phyloP scores from a whole-genome alignment of 1,284 basidiomycete species.

The Erythrobasidium hasegawianum region DNA sequence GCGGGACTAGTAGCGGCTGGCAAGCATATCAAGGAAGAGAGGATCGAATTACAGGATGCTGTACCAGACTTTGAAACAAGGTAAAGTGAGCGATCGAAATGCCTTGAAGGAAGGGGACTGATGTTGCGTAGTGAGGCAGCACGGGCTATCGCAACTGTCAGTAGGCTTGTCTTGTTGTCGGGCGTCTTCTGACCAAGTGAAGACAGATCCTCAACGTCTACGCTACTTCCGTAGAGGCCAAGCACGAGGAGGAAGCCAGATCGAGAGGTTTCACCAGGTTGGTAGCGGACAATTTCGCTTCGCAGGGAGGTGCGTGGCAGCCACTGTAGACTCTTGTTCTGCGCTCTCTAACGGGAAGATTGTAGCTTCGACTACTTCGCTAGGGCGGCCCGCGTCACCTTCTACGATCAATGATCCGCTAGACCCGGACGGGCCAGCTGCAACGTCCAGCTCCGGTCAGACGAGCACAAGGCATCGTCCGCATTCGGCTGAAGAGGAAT shows the following conservation, averaged over 20 bases:
- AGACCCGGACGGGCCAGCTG: not conserved
- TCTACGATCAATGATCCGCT: slow-evolving; percentile 9
- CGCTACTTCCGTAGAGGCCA: not conserved
- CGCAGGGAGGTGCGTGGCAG: no score
- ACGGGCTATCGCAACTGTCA: not conserved
- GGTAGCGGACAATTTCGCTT: not conserved
- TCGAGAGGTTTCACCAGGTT: not conserved
- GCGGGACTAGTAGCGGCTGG: not conserved
- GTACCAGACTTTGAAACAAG: not conserved
- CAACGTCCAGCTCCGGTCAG: not conserved
- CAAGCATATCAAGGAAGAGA: not conserved
- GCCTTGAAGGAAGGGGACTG: not conserved
- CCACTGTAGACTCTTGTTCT: no score
- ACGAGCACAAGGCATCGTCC: not conserved
- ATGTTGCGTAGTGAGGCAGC: not conserved
- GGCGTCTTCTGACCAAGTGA: no score
- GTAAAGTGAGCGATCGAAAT: not conserved
- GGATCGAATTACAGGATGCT: not conserved
- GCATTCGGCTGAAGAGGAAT: not conserved
- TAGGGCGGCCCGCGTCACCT: slow-evolving; percentile 1
- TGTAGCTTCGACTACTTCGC: not conserved
- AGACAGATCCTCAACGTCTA: not conserved
- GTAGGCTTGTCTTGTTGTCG: no score
- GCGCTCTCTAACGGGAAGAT: no score
- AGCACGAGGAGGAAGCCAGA: not conserved